Conservation (phyloP, 257 asterid genomes). For the Plantago elongata region DNA sequence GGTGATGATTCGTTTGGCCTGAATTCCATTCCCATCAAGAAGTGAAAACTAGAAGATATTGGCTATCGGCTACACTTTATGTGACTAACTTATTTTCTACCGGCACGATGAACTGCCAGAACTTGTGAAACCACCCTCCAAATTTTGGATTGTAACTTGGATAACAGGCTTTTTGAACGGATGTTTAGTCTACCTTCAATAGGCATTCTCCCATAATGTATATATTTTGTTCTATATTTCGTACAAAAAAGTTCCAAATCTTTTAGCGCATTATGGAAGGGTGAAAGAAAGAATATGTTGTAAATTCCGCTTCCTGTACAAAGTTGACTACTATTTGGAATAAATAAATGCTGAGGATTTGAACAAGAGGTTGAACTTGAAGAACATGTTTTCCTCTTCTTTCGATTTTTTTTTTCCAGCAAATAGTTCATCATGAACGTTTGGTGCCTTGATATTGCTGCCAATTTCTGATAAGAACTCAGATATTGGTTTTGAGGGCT, state of each 20-base stretch:
- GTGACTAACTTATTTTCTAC: slow-evolving; percentile 13
- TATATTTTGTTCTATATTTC: slow-evolving; percentile 13
- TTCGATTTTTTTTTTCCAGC: no score
- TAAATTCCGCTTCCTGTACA: not conserved
- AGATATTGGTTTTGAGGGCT: not conserved
- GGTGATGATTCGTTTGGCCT: slow-evolving; percentile 11
- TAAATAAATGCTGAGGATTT: no score
- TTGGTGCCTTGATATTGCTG: no score
- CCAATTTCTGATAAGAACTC: not conserved
- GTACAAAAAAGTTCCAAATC: slow-evolving; percentile 3
- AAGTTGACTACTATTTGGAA: not conserved
- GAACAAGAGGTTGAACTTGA: no score
- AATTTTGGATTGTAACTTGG: slow-evolving; percentile 27
- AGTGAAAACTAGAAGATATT: slow-evolving; percentile 15
- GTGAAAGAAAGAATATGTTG: not conserved
- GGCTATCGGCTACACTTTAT: slow-evolving; percentile 15
- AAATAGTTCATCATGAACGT: not conserved
- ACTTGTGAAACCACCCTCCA: slow-evolving; percentile 23
- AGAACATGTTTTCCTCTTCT: no score
- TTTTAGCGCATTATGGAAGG: slow-evolving; percentile 7
- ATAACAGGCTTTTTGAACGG: slow-evolving; percentile 17
- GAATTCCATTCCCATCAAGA: slow-evolving; percentile 15
- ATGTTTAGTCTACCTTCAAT: slow-evolving; percentile 7
- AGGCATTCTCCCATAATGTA: slow-evolving; percentile 18
- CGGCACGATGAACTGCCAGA: slow-evolving; percentile 15